These are phyloP conservation scores for Cyclospora cayetanensis DNA, from an alignment of 169 alveolate species.

Conservation along the genomic window DNA sequence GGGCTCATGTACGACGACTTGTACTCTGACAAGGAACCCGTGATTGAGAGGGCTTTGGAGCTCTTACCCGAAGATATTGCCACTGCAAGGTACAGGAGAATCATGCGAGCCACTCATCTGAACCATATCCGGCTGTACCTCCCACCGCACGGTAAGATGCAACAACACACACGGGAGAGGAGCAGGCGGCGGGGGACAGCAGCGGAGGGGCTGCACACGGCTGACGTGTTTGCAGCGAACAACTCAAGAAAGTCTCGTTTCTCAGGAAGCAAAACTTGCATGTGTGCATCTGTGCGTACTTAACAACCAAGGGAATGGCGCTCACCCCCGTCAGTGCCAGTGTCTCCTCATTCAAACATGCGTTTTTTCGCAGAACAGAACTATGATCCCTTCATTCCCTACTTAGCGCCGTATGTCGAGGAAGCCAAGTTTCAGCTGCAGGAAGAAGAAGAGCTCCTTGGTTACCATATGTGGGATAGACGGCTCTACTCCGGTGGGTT, in stretches of 20 bases:
- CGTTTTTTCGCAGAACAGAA: slow-evolving; percentile 84
- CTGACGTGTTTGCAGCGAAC: too few species aligned
- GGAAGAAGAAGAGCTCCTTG: slow-evolving; percentile 89
- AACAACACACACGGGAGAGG: too few species aligned
- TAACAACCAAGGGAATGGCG: too few species aligned
- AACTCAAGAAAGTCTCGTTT: too few species aligned
- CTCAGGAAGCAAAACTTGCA: too few species aligned
- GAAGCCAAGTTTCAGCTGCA: slow-evolving; percentile 90
- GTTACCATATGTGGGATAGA: slow-evolving; percentile 87
- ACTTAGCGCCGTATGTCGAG: slow-evolving; percentile 90
- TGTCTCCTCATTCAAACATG: neutral
- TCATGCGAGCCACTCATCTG: slow-evolving; percentile 85
- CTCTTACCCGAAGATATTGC: slow-evolving; percentile 83
- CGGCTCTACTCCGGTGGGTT: slow-evolving; percentile 83
- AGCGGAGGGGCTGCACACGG: too few species aligned
- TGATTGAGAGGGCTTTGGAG: slow-evolving; percentile 86
- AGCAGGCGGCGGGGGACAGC: too few species aligned
- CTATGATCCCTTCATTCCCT: slow-evolving; percentile 89
- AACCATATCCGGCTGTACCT: slow-evolving; percentile 75
- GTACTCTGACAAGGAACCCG: slow-evolving; percentile 85
- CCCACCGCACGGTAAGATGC: slow-evolving; percentile 40
- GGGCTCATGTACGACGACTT: slow-evolving; percentile 88
- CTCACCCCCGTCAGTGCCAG: too few species aligned
- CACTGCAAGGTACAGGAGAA: slow-evolving; percentile 83
- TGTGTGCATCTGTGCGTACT: too few species aligned